These are phyloP conservation scores for Diutina sp. DNA, from an alignment of 1,139 yeast species.

Conservation along the genomic window DNA sequence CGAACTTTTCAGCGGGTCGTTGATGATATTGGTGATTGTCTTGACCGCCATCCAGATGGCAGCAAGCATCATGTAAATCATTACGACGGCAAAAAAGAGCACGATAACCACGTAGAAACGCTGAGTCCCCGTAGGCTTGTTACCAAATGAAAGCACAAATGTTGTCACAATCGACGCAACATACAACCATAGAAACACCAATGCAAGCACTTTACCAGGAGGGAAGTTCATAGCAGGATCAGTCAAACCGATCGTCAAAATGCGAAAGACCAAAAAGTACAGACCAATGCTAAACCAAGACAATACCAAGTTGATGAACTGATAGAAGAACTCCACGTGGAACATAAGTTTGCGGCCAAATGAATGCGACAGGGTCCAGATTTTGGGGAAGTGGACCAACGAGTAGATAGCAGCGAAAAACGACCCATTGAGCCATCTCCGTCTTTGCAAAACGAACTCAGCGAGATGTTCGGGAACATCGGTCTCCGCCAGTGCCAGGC, in stretches of 20 bases:
- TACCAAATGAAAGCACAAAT: slow-evolving; percentile 85
- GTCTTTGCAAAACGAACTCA: slow-evolving; percentile 34
- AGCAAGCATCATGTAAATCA: slow-evolving; percentile 80
- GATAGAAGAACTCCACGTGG: slow-evolving; percentile 31
- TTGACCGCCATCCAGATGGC: slow-evolving; percentile 37
- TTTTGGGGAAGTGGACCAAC: slow-evolving; percentile 29
- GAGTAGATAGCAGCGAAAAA: slow-evolving; percentile 37
- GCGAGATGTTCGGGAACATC: slow-evolving; percentile 37
- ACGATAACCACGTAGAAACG: slow-evolving; percentile 74
- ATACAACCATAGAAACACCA: slow-evolving; percentile 80
- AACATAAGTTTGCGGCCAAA: slow-evolving; percentile 27
- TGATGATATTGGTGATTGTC: slow-evolving; percentile 24
- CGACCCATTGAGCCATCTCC: slow-evolving; percentile 41
- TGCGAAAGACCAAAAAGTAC: slow-evolving; percentile 69
- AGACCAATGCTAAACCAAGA: slow-evolving; percentile 39
- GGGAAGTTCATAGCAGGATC: slow-evolving; percentile 39
- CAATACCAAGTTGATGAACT: slow-evolving; percentile 24
- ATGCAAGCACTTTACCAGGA: slow-evolving; percentile 70
- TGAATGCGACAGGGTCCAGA: slow-evolving; percentile 32
- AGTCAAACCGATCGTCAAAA: slow-evolving; percentile 58
- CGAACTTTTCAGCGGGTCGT: slow-evolving; percentile 18
- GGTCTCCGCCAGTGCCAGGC: slow-evolving; percentile 34
- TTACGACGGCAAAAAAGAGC: slow-evolving; percentile 76
- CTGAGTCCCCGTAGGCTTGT: slow-evolving; percentile 87
- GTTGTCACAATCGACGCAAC: slow-evolving; percentile 82